Evolutionary conservation across 2,329 filamentous ascomycete genomes (phyloP), one percentile per base, ranked within the genome.

Genomic region (Aspergillus brunneoviolaceus): DNA sequence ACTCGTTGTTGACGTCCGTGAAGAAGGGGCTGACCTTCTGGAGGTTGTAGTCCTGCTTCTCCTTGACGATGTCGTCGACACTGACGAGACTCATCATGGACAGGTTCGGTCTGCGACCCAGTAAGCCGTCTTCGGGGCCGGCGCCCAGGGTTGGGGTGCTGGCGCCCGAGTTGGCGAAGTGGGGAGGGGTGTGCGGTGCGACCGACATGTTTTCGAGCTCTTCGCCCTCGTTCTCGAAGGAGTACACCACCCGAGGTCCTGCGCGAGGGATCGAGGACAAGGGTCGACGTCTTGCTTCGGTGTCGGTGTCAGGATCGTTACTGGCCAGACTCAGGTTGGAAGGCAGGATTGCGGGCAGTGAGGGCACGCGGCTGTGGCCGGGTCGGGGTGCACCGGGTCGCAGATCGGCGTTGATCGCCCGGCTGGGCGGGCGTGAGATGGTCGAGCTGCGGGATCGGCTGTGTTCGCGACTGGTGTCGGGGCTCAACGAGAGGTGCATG

Each of bases 1-100:
- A 89, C 60, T 85, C 79, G 33, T 85, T 85, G 33, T 80, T 84
- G 49, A 81, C 81, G 68, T 89, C 86, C 7, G 83, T 87, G 75
- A 89, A 89, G 75, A 85, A 86, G 2, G 86, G 86, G 65, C 87
- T 85, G 0, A 89, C 84, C 58, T 87, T 85, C 69, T 89, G 86
- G 16, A 87, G 80, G 62, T 84, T 82, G 67, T 83, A 85, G 67
- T 86, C 81, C 55, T 82, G 82, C 67, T 85, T 85, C 57, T 84
- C 84, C 27, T 85, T 83, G 23, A 87, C 79, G 27, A 88, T 80
- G 4, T 79, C 79, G 52, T 84, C 77, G 4, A 86, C 76, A 16
- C 65, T 62, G 39, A 69, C 60, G 16, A 70, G 67, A 7, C 67
- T 67, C 62, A 56, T 55, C 53, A 55, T 49, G 27, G 39, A 55